Base-by-base conservation (phyloP, 345 rosid genomes). In the Erysimum cheiranthoides region DNA sequence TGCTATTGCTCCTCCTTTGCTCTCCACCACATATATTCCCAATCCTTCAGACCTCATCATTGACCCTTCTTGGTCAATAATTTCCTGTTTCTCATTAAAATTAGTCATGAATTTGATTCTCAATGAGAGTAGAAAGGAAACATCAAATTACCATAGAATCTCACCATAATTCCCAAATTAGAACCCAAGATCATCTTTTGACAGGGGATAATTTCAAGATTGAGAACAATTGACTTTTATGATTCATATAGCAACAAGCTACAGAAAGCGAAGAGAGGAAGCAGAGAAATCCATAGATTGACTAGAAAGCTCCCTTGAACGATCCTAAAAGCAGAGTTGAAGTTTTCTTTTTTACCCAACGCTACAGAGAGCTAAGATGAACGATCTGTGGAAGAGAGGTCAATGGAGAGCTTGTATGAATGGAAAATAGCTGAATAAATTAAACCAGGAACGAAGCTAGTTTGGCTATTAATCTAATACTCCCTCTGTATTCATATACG, bases 1-100 rank as follows among this genome's bases (percentile, higher is more conserved):
- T 67, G 65, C 72, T 46, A 93, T 87, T 54, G 93, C 98, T 45
- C 92, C 98, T 65, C 80, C 93, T 85, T 89, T 89, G 88, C 92
- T 90, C 82, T 86, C 92, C 56, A 77, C 72, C 21, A 63, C 46
- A 63, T 62, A 51, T 10, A 40, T 31, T 75, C 74, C 79, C 63
- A 76, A 70, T 53, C 40, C 70, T 43, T 27, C 65, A 43, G 18
- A 59, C 30, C 54, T 12, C 76, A 77, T 62, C 45, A 56, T 52
- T 32, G 5, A 32, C 25, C 56, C 31, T 6, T 28, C 12, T 49
- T 49, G 5, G 3, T 7, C 47, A 30, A 73, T 10, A 56, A 21
- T 8, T n/a, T 31, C 72, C 66, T 45, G 52, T 36, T 61, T 21
- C 31, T 43, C 30, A 42, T 42, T 32, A 6, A 35, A 25, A 25